Evolutionary conservation across 331 rosid species (phyloP).

Genomic region (Malus hybrid): DNA sequence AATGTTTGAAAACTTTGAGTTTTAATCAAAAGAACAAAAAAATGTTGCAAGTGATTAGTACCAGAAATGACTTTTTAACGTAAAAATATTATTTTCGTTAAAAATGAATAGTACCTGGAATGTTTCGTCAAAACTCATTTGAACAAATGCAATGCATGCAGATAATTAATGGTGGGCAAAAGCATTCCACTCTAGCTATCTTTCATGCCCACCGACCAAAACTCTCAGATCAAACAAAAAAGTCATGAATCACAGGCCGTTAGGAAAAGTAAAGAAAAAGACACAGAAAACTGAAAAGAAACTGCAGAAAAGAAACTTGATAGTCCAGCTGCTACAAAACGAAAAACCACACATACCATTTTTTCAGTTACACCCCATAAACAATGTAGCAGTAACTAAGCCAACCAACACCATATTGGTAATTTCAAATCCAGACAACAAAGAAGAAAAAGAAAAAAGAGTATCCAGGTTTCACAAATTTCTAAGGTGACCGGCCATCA

Average conservation of each 20-base stretch:
- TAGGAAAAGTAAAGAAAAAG: slow-evolving; percentile 9
- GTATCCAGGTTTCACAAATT: neutral
- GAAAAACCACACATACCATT: neutral
- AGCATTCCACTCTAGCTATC: neutral
- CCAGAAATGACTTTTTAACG: rapidly evolving
- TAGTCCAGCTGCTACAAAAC: neutral
- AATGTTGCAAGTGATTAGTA: no score
- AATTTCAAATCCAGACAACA: neutral
- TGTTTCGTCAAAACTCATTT: no score
- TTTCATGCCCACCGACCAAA: neutral
- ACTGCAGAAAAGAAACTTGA: neutral
- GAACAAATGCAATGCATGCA: neutral
- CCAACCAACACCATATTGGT: slow-evolving; percentile 5
- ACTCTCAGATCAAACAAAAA: neutral
- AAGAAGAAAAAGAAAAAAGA: neutral
- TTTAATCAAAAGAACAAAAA: no score
- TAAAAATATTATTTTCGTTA: no score
- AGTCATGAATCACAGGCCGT: slow-evolving; percentile 12
- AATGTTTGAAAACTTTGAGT: no score
- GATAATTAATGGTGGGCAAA: neutral
- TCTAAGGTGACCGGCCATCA: neutral
- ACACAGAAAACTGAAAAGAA: neutral
- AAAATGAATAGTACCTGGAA: rapidly evolving
- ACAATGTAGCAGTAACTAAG: neutral
- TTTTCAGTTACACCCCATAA: neutral